Percentiles rank a stretch among this genome's conserved stretches.
These are phyloP conservation scores for Saturnispora gosingensis DNA, from an alignment of 805 yeast genomes.

Conservation along the genomic window DNA sequence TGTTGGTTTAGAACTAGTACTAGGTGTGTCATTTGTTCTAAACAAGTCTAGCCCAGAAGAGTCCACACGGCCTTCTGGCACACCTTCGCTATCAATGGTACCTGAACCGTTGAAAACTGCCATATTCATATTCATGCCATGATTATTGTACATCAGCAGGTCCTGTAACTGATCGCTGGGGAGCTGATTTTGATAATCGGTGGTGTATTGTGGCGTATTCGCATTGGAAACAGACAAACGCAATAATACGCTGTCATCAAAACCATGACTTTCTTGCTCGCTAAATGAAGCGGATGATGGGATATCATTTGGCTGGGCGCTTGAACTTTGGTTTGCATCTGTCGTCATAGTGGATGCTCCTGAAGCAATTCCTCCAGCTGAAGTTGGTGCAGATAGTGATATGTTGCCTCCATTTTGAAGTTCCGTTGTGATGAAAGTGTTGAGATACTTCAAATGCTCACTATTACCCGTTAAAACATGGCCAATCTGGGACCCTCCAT, in stretches of 20 bases:
- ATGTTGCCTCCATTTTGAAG: background rate
- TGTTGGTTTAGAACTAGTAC: background rate
- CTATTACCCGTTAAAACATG: slow-evolving; percentile 56
- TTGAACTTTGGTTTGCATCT: background rate
- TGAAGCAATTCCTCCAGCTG: slow-evolving; percentile 6
- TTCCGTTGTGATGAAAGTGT: slow-evolving; percentile 24
- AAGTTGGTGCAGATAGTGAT: background rate
- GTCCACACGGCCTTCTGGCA: slow-evolving; percentile 8
- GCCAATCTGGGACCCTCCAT: slow-evolving; percentile 54
- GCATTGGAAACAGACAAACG: slow-evolving; percentile 1
- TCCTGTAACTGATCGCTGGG: slow-evolving; percentile 3
- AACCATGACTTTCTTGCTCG: background rate
- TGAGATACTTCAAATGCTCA: slow-evolving; percentile 26
- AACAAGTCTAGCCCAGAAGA: slow-evolving; percentile 12
- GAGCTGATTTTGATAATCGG: background rate
- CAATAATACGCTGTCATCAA: background rate
- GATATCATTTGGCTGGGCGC: background rate
- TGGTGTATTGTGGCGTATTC: slow-evolving; percentile 4
- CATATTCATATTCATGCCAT: slow-evolving; percentile 1
- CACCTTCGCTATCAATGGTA: slow-evolving; percentile 9
- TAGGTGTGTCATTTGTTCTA: slow-evolving; percentile 5
- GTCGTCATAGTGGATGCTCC: slow-evolving; percentile 6
- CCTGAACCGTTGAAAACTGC: slow-evolving; percentile 11
- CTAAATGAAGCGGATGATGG: background rate
- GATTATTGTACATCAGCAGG: background rate